Base-by-base conservation (phyloP, 371 early-diverging fungal genomes). In the Dinochytrium kinnereticum region DNA sequence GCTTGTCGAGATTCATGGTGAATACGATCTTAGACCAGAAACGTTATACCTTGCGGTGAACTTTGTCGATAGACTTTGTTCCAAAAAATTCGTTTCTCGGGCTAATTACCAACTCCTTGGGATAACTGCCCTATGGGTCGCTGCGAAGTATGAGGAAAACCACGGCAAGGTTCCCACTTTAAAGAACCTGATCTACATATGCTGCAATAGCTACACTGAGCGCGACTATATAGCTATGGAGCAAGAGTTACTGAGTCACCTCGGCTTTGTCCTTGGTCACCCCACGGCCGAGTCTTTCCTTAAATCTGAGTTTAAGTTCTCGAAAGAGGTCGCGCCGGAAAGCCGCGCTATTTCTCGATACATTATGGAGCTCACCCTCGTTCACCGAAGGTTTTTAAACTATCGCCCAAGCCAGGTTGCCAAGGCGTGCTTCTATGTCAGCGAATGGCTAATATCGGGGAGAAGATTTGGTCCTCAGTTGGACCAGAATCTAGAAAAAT, bases 41-140 rank as follows among this genome's bases (percentile, higher is more conserved):
- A 90, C 94, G 0, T 84, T 93, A 31, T 91, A 87, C 76, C 77
- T 92, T 33, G 75, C 90, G 53, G 85, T 91, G 71, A 88, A 90
- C 76, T 79, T 91, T 69, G 85, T 92, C 76, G 94, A 93, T 75
- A 83, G 91, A 24, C 88, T 80, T 68, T 84, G 80, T 51, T 83
- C 88, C 34, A 74, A 72, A 33, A 74, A 87, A 69, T 49, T 76
- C 69, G 77, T 90, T 31, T 69, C 74, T 1, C 53, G 72, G 59
- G 49, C 72, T 38, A 81, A 87, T 64, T 83, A 86, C 64, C 90
- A 90, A 76, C 84, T 90, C 24, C 80, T 90, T 30, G 91, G 90
- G 2, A 78, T 90, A 38, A 81, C 88, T 0, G 79, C 83, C 13
- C 78, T 90, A 3, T 82, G 89, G 81, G 78, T 90, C 44, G 88